Evolutionary conservation across 2,329 filamentous ascomycete species (phyloP), one percentile per base, ranked within the genome.

Genomic region (Botrytis galanthina): DNA sequence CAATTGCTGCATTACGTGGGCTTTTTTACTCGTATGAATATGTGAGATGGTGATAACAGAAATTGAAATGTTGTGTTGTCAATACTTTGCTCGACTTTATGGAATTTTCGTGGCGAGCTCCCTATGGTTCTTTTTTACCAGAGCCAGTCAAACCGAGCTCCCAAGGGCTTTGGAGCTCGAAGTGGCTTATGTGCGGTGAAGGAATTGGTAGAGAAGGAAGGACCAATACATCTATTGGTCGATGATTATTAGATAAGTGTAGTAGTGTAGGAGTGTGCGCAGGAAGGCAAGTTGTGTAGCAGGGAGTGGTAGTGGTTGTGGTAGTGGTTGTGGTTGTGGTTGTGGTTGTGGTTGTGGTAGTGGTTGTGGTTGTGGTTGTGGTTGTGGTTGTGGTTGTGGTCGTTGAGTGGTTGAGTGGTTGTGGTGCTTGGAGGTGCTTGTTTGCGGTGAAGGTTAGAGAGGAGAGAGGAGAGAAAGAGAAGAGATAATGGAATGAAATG

Each of bases 121-220:
- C 54, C 70, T 59, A 72, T 72, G 70, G 70, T 68, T 46, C 61
- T 18, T 37, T 57, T 67, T 57, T 66, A 54, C 37, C 7, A 51
- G 44, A 46, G 20, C 61, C 61, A 64, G 61, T 46, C 61, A 64
- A 64, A 42, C 4, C 18, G 61, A 22, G 39, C 14, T 22, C 39
- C 61, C 7, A 22, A 46, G n/a, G 8, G 3, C 2, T 74, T 8
- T 66, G 26, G 75, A 72, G 63, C 78, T 76, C 63, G 78, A 77
- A n/a, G 74, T 76, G 54, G 79, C 78, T 68, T 74, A 75, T 46
- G 77, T 72, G 59, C 67, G 73, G 76, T 77, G 77, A 46, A 75
- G 69, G 67, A 71, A 18, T 57, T 8, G 16, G 46, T 29, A 37
- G n/a, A 46, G 64, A 68, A 39, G 22, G 44, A 7, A n/a, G 20